Conservation (phyloP, 208 protist genomes). For the Trypanosomatidae sp. region DNA sequence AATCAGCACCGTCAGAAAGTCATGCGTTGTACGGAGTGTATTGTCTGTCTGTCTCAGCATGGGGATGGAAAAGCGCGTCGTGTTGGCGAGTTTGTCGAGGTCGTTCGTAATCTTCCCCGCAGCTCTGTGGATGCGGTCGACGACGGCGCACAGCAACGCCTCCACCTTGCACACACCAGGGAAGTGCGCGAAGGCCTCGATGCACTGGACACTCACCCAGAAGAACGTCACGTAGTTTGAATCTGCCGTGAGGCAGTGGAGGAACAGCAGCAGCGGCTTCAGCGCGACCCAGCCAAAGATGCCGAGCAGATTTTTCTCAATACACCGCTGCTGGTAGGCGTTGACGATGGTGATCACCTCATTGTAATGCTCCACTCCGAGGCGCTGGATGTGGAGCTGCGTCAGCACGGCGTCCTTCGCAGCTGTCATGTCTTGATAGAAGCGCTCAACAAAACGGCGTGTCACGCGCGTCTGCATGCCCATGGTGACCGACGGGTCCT, state of each 20-base stretch:
- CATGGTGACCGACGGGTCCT: conserved; percentile 70
- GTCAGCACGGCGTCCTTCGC: conserved; percentile 79
- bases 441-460: conserved; percentile 59
- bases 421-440: conserved; percentile 54
- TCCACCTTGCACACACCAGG: conserved; percentile 70
- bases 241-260: conserved; percentile 77
- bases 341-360: conserved; percentile 74
- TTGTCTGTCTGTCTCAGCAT: conserved; percentile 50
- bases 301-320: conserved; percentile 57
- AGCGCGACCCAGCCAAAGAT: conserved; percentile 84
- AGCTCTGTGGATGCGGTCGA: conserved; percentile 72
- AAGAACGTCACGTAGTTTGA: conserved; percentile 90
- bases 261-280: conserved; percentile 69
- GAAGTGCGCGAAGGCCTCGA: conserved; percentile 73
- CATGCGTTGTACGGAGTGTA: conserved; percentile 46
- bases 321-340: conserved; percentile 64
- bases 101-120: conserved; percentile 46
- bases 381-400: conserved; percentile 65
- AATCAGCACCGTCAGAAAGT: conserved; percentile 71
- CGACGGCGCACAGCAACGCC: conserved; percentile 60
- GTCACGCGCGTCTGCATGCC: conserved; percentile 36
- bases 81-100: conserved; percentile 37
- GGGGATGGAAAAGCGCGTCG: conserved; percentile 48
- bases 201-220: conserved; percentile 85
- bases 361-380: conserved; percentile 61